These are phyloP conservation scores for Macrophomina phaseolina DNA, from an alignment of 2,329 filamentous ascomycete species.

Conservation along the genomic window DNA sequence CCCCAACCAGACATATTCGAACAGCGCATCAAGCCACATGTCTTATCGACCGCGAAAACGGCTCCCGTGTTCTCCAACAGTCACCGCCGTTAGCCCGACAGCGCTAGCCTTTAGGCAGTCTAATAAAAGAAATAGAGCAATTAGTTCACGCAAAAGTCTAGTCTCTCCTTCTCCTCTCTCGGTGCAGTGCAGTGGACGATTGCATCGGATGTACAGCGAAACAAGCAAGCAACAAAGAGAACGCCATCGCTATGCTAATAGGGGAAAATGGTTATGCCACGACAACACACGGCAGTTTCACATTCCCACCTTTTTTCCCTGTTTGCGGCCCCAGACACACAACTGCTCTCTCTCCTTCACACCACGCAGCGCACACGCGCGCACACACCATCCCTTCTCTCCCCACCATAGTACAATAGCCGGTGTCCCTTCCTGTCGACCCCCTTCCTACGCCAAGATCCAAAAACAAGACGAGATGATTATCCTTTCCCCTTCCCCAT, in stretches of 20 bases:
- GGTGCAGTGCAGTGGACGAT: no score
- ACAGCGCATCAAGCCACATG: slow-evolving; percentile 9
- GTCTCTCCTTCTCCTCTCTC: neutral
- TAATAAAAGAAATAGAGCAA: neutral
- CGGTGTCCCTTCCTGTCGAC: slow-evolving; percentile 38
- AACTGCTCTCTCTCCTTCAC: neutral
- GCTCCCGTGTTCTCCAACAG: no score
- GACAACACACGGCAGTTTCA: neutral
- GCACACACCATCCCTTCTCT: no score
- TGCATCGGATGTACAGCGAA: neutral
- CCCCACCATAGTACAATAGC: neutral
- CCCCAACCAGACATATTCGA: neutral
- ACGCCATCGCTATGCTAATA: slow-evolving; percentile 26
- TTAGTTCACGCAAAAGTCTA: neutral
- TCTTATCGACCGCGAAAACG: neutral
- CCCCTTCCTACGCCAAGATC: slow-evolving; percentile 34
- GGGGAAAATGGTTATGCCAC: neutral
- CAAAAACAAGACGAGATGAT: slow-evolving; percentile 24
- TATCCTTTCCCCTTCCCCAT: neutral
- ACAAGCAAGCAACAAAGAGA: slow-evolving; percentile 1
- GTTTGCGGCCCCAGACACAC: neutral
- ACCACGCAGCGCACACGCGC: no score
- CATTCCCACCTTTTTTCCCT: neutral
- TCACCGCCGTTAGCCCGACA: no score
- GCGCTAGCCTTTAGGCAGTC: neutral